phyloP scores from a whole-genome alignment of 768 basidiomycete species.

The Boletus vinaceobasis region DNA sequence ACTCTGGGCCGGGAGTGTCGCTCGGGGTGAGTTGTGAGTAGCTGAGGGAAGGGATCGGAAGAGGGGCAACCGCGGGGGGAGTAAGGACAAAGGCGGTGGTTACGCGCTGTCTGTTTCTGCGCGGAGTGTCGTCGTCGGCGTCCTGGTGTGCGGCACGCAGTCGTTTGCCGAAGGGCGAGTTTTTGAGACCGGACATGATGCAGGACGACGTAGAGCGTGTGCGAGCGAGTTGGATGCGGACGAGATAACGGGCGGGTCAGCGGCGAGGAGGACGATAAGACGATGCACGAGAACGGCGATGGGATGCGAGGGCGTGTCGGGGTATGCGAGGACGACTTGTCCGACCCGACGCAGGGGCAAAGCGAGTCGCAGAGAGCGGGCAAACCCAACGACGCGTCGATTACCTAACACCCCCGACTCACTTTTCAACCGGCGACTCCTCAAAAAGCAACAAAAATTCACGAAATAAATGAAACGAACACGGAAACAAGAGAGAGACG shows the following conservation, averaged over 20 bases:
- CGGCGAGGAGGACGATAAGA: background rate
- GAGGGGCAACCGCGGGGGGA: slow-evolving; percentile 31
- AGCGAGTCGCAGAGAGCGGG: slow-evolving; percentile 17
- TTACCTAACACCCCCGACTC: slow-evolving; percentile 24
- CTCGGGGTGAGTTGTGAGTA: slow-evolving; percentile 50
- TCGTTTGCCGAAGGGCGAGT: slow-evolving; percentile 81
- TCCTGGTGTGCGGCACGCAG: slow-evolving; percentile 71
- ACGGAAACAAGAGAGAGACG: background rate
- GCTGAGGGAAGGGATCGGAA: slow-evolving; percentile 55
- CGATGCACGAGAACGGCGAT: background rate
- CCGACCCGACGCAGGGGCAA: slow-evolving; percentile 25
- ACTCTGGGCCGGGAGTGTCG: slow-evolving; percentile 46
- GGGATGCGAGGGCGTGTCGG: background rate
- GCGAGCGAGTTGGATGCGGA: background rate
- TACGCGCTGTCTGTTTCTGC: slow-evolving; percentile 49
- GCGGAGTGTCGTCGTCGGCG: slow-evolving; percentile 48
- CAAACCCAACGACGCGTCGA: slow-evolving; percentile 30
- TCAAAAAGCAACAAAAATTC: slow-evolving; percentile 5
- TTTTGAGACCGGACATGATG: slow-evolving; percentile 72
- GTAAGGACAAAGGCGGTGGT: slow-evolving; percentile 52
- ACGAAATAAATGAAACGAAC: background rate
- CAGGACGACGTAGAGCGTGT: background rate
- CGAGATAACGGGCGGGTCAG: slow-evolving; percentile 2
- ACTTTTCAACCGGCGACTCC: slow-evolving; percentile 27
- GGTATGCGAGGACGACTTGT: slow-evolving; percentile 5